Conservation (phyloP, 2,329 filamentous ascomycete genomes). For the Claviceps sp. region DNA sequence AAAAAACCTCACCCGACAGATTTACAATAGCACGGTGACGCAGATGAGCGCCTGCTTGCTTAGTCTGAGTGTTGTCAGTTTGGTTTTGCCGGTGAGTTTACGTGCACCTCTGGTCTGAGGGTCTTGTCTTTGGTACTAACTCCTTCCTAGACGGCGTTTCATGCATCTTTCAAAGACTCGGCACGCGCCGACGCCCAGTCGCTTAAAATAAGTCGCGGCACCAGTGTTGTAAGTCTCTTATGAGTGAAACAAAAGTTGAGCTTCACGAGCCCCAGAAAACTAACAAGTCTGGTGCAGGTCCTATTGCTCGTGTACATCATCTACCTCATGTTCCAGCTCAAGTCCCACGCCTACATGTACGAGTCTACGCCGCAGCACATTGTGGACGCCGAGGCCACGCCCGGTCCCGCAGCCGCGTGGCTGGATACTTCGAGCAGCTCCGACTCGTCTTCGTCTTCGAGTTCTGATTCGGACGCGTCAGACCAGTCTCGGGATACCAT, state of each 20-base stretch:
- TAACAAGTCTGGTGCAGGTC: conserved; percentile 31
- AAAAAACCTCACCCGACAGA: conserved; percentile 26
- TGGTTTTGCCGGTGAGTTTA: conserved; percentile 60
- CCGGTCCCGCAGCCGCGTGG: conserved; percentile 71
- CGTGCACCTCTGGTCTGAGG: no score
- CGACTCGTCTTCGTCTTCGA: conserved; percentile 39
- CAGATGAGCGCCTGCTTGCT: conserved; percentile 93
- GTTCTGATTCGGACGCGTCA: conserved; percentile 54
- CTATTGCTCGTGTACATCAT: conserved; percentile 69
- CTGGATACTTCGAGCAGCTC: conserved; percentile 57
- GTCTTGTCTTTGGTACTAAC: conserved; percentile 11
- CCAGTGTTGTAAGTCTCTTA: conserved; percentile 56
- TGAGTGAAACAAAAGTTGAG: conserved; percentile 10
- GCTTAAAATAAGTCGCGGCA: conserved; percentile 76
- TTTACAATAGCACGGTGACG: conserved; percentile 90
- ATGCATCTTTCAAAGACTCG: conserved; percentile 63
- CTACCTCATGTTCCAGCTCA: conserved; percentile 81
- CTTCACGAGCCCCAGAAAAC: neutral
- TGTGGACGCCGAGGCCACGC: conserved; percentile 81
- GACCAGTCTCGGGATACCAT: conserved; percentile 49
- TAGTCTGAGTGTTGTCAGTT: conserved; percentile 79
- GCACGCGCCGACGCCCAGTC: conserved; percentile 54
- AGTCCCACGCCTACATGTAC: conserved; percentile 85
- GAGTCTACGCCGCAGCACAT: conserved; percentile 85
- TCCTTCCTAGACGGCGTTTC: conserved; percentile 60